Evolutionary conservation across 495 filamentous ascomycete genomes (phyloP).

Genomic region (Lindgomyces ingoldianus): DNA sequence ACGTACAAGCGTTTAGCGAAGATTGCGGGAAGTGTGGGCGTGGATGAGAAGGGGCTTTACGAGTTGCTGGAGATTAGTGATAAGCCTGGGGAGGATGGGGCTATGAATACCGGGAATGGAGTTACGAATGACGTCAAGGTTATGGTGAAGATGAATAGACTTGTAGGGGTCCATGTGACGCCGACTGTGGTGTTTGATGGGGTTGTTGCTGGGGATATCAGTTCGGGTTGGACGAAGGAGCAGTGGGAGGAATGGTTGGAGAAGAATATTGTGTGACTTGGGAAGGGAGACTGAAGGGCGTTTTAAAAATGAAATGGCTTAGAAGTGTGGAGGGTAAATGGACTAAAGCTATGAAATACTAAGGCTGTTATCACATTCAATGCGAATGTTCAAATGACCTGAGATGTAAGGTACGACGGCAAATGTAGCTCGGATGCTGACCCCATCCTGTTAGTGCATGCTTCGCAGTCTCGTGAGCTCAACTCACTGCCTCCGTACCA

Average conservation of each 20-base stretch:
- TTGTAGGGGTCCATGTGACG: slow-evolving; percentile 82
- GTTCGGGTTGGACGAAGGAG: slow-evolving; percentile 70
- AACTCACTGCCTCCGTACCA: no score
- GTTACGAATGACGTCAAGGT: slow-evolving; percentile 84
- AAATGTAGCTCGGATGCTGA: no score
- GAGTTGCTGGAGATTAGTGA: slow-evolving; percentile 64
- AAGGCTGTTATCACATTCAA: no score
- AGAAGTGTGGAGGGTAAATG: no score
- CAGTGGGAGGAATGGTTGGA: slow-evolving; percentile 86
- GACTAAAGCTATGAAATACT: no score
- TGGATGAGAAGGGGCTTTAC: slow-evolving; percentile 66
- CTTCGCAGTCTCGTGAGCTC: no score
- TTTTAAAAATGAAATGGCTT: no score
- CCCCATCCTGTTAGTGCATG: no score
- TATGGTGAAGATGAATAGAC: slow-evolving; percentile 72
- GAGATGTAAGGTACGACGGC: no score
- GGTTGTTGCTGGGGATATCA: slow-evolving; percentile 74
- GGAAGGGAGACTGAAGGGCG: neutral
- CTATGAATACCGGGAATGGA: slow-evolving; percentile 73
- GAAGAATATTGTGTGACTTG: slow-evolving; percentile 55
- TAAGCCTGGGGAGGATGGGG: slow-evolving; percentile 61
- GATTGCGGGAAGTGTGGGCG: slow-evolving; percentile 65
- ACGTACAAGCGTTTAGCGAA: slow-evolving; percentile 78
- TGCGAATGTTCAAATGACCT: no score
- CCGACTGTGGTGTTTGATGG: slow-evolving; percentile 85